Conservation (phyloP, 1,284 basidiomycete genomes). For the Ganoderma lucidum region DNA sequence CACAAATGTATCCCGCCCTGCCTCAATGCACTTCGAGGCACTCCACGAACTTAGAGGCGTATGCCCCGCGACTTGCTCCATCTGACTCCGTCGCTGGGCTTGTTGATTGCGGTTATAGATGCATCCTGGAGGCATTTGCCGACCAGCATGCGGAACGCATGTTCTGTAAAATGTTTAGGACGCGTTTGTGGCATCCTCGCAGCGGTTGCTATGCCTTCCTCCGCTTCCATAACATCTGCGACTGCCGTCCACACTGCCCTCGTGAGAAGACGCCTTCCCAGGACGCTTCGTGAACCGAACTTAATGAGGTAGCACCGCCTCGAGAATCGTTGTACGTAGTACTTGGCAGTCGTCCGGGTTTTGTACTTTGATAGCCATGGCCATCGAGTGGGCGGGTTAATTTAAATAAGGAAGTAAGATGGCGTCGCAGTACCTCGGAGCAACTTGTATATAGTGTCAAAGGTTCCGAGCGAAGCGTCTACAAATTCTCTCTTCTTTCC, state of each 20-base stretch:
- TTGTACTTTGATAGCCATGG: background rate
- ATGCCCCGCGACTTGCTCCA: background rate
- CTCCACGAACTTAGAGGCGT: background rate
- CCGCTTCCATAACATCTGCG: background rate
- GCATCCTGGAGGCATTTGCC: background rate
- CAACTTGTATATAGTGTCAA: background rate
- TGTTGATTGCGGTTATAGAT: background rate
- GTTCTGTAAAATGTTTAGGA: background rate
- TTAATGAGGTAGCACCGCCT: background rate
- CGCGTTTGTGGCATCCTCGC: background rate
- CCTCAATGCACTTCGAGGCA: background rate
- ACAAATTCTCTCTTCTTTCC: background rate
- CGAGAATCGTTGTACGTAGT: background rate
- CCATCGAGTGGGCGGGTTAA: background rate
- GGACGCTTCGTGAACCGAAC: background rate
- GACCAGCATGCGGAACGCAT: background rate
- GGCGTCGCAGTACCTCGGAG: background rate
- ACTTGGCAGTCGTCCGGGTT: background rate
- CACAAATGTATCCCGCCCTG: background rate
- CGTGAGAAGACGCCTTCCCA: background rate
- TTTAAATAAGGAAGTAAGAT: background rate
- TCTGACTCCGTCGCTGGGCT: background rate
- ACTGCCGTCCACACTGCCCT: background rate
- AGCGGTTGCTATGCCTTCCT: conserved; percentile 4
- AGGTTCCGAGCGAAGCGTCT: background rate